phyloP scores from a whole-genome alignment of 2,329 filamentous ascomycete genomes.

The Rugonectria rugulosa region DNA sequence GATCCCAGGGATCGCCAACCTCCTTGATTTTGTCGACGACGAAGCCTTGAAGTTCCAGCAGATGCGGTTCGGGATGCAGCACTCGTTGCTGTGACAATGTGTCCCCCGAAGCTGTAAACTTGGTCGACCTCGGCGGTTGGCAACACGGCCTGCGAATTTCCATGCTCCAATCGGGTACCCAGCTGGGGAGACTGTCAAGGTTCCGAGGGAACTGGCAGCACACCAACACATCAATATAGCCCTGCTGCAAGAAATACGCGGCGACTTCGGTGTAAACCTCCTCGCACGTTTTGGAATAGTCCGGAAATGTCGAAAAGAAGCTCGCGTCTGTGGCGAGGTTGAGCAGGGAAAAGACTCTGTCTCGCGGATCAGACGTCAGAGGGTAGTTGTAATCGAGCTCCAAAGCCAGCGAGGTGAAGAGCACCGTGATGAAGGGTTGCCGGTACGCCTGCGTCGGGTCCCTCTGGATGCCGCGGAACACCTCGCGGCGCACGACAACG shows the following conservation, averaged over 20 bases:
- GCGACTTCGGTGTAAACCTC: slow-evolving; percentile 21
- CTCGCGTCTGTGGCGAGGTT: slow-evolving; percentile 12
- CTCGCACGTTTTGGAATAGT: slow-evolving; percentile 19
- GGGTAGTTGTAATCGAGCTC: slow-evolving; percentile 25
- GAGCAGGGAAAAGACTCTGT: slow-evolving; percentile 21
- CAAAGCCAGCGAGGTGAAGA: slow-evolving; percentile 9
- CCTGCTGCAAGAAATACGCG: slow-evolving; percentile 9
- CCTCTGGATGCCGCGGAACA: neutral
- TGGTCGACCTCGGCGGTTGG: slow-evolving; percentile 9
- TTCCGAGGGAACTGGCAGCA: slow-evolving; percentile 22
- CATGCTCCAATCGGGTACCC: slow-evolving; percentile 30
- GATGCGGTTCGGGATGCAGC: neutral
- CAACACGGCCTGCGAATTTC: slow-evolving; percentile 12
- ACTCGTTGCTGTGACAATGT: neutral
- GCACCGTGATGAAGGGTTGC: slow-evolving; percentile 13
- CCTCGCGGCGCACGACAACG: slow-evolving; percentile 10
- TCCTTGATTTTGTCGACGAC: slow-evolving; percentile 17
- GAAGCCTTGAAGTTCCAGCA: slow-evolving; percentile 3
- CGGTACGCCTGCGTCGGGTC: neutral
- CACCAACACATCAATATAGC: slow-evolving; percentile 13
- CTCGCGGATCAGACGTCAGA: slow-evolving; percentile 19
- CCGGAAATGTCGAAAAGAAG: slow-evolving; percentile 1
- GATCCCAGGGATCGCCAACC: slow-evolving; percentile 18
- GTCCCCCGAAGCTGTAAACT: slow-evolving; percentile 15
- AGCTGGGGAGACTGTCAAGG: slow-evolving; percentile 11